Conservation (phyloP, 345 rosid genomes). For the Hibiscus mutabilis region DNA sequence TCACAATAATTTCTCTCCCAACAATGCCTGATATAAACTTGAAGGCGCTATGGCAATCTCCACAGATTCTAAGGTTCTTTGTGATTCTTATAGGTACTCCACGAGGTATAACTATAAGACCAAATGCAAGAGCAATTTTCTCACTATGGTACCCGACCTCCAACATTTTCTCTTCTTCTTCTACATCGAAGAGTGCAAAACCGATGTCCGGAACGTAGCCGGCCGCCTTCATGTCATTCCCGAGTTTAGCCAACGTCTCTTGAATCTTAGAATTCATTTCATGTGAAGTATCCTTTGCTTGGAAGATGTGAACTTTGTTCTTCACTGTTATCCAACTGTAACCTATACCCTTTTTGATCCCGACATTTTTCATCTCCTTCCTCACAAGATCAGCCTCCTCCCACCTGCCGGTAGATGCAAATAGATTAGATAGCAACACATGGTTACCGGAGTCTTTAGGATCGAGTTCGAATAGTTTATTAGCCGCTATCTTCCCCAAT, state of each 20-base stretch:
- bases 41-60: constrained; percentile 74
- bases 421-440: constrained; percentile 72
- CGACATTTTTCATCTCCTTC: constrained; percentile 57
- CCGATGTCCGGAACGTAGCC: constrained; percentile 57
- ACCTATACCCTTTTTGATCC: constrained; percentile 74
- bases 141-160: constrained; percentile 79
- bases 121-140: constrained; percentile 82
- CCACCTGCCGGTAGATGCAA: constrained; percentile 80
- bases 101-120: constrained; percentile 48
- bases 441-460: constrained; percentile 78
- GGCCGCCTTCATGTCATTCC: constrained; percentile 50
- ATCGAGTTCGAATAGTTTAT: constrained; percentile 62
- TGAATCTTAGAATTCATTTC: constrained; percentile 58
- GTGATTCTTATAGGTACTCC: constrained; percentile 71
- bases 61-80: constrained; percentile 81
- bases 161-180: constrained; percentile 73
- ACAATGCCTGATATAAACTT: constrained; percentile 56
- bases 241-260: constrained; percentile 39
- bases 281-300: constrained; percentile 73
- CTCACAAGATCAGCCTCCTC: constrained; percentile 66
- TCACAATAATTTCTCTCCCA: constrained; percentile 38
- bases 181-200: constrained; percentile 64
- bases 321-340: constrained; percentile 77
- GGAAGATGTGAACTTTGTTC: constrained; percentile 61
- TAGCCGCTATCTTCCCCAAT: constrained; percentile 61